Conservation (phyloP, 805 yeast species). For the Priceomyces melissophilus region DNA sequence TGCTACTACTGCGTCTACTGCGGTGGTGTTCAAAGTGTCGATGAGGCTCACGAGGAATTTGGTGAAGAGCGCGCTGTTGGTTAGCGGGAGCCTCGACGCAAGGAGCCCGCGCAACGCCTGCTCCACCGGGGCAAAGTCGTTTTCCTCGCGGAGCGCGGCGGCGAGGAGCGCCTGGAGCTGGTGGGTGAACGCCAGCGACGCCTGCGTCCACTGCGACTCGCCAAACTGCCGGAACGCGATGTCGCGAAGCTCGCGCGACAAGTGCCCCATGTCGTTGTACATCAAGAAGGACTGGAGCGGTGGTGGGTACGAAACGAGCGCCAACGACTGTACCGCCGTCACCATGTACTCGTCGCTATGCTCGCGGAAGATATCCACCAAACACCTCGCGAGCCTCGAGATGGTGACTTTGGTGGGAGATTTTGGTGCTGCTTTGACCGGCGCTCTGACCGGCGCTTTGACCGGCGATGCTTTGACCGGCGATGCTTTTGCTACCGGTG, state of each 20-base stretch:
- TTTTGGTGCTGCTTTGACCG: background rate
- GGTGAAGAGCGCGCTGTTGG: slow-evolving; percentile 27
- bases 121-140: slow-evolving; percentile 14
- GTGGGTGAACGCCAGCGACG: slow-evolving; percentile 13
- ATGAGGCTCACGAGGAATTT: slow-evolving; percentile 22
- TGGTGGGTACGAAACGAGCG: slow-evolving; percentile 31
- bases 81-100: slow-evolving; percentile 18
- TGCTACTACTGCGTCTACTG: slow-evolving; percentile 21
- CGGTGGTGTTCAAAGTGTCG: slow-evolving; percentile 27
- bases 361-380: slow-evolving; percentile 20
- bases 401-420: slow-evolving; percentile 6
- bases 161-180: slow-evolving; percentile 15
- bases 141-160: slow-evolving; percentile 12
- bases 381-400: slow-evolving; percentile 19
- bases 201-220: slow-evolving; percentile 18
- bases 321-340: slow-evolving; percentile 28
- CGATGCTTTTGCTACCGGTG: background rate
- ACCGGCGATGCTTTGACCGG: background rate
- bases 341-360: slow-evolving; percentile 18
- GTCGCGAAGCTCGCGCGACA: slow-evolving; percentile 13
- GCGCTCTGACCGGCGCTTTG: background rate
- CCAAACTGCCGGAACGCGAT: slow-evolving; percentile 14
- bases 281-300: slow-evolving; percentile 30
- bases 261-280: slow-evolving; percentile 31
- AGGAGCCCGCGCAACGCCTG: slow-evolving; percentile 20